Base-by-base conservation (phyloP, 352 stramenopile genomes). In the Pythium periplocum region DNA sequence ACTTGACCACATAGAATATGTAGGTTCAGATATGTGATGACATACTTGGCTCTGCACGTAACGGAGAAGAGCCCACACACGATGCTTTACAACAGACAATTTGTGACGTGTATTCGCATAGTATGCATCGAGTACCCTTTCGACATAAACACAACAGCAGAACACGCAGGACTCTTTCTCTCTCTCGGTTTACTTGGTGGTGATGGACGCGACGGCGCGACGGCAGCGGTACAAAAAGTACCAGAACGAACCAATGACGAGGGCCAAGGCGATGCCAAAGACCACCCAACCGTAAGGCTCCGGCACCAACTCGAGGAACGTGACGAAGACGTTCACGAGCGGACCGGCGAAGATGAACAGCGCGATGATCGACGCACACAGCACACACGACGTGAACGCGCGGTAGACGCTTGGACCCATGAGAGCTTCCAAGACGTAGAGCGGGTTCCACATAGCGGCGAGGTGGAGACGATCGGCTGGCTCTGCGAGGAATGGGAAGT, bases 361-460 rank as follows among this genome's bases (percentile, higher is more conserved):
- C 40, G 73, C 58, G 33, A 88, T 43, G 39, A 87, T 69, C 5
- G 83, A 34, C 10, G 68, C 66, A 59, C 75, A 89, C 1, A 86
- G 47, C 38, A 90, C 56, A 46, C 80, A 82, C 0, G 75, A 90
- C 8, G 78, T 73, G 37, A 90, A 90, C 26, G 69, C 67, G 48
- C 68, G 69, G 51, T 87, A 90, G 62, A 80, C 83, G 63, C 84
- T 85, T 11, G 80, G 76, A 0, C 83, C 83, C 64, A 93, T 78
- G 46, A 90, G 49, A 9, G 78, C 78, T 53, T 93, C 72, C 32
- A 93, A 55, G 50, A 93, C 81, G 55, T 87, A 80, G 40, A 86
- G 70, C 33, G 83, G 83, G 57, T 93, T 93, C 76, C 80, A 90
- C 75, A 93, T 87, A 4, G 78, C 78, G 17, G 72, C 85, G 8